Evolutionary conservation across 495 filamentous ascomycete species (phyloP), one percentile per base, ranked within the genome.

Genomic region (Hypoxylon trugodes): DNA sequence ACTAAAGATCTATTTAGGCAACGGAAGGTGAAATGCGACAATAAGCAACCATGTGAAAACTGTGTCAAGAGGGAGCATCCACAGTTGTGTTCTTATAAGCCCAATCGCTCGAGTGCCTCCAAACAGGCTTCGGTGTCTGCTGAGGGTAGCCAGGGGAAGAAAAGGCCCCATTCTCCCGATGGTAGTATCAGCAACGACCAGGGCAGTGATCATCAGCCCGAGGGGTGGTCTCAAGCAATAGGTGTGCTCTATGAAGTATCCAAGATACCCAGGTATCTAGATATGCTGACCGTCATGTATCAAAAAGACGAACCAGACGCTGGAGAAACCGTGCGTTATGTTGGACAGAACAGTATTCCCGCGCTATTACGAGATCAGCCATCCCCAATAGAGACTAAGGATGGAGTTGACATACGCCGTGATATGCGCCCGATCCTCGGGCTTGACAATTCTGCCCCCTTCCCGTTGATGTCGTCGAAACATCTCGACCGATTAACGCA

Each of bases 401-500:
- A 74, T 47, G 80, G 81, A 21, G 73, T 70, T 55, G 79, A 78
- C 59, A 83, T 85, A 36, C 79, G 81, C 46, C 74, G 77, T 66
- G 90, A 88, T 61, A 91, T 95, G 73, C 79, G 92, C 32, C 90
- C 90, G 3, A 88, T 93, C 22, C 81, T 95, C 30, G 91, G 90
- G 9, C 83, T 95, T 13, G 90, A 94, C 68, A 92, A 92, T 59
- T 90, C 92, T 53, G 89, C 90, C 21, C 91, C 90, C 18, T 95
- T 93, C 73, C 91, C 91, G 15, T 88, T 95, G 58, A 91, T 91
- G 81, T 90, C 89, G 7, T 79, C 86, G 1, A 83, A 85, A 28
- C 86, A 91, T 58, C 84, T 91, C 7, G 85, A 85, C 69, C 86
- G 86, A 22, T 81, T 93, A 1, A 87, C 88, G 19, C 84, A 82